Evolutionary conservation across 2,329 filamentous ascomycete species (phyloP), one percentile per base, ranked within the genome.

Genomic region (Paracorniculantispora psalliotae): DNA sequence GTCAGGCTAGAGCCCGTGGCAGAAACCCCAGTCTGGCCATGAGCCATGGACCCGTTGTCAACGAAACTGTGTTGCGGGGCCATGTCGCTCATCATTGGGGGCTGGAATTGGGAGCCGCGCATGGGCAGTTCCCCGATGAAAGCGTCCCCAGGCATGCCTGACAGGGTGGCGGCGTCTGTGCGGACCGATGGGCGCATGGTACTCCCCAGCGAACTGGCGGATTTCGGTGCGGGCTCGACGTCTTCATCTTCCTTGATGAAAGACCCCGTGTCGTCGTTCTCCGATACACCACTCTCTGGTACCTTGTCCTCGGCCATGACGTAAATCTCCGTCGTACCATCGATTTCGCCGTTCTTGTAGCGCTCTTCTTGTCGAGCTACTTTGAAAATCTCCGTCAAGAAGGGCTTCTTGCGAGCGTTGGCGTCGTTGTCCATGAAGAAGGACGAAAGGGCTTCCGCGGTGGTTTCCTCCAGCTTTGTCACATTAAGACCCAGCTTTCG

Each of bases 361-460:
- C 79, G 74, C 66, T 86, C 83, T 62, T 88, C 81, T 30, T 75
- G 70, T 58, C 72, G 77, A 0, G 84, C 84, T 30, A 88, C 78
- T 61, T 79, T 81, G 72, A 88, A 87, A 9, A 87, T 81, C 65
- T 87, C 84, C 56, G 77, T 80, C 9, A 88, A 66, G 50, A 78
- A 84, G 0, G 77, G 75, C 59, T 76, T 79, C 73, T 87, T 87
- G 62, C 74, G 75, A 2, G 71, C 69, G 59, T 87, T 87, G 44
- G 75, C 76, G 2, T 82, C 79, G 57, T 79, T 81, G 62, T 86
- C 83, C 15, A 76, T 73, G 60, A 86, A 87, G 71, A 83, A 87
- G 17, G 75, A 72, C 0, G 81, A 81, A 28, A 87, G 74, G 0
- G 81, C 81, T 58, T 88, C 84, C 52, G 75, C 78, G 0, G 84